Percentiles rank a stretch among this genome's conserved stretches.
Conservation (phyloP, 805 yeast genomes). For the Limtongia smithiae region DNA sequence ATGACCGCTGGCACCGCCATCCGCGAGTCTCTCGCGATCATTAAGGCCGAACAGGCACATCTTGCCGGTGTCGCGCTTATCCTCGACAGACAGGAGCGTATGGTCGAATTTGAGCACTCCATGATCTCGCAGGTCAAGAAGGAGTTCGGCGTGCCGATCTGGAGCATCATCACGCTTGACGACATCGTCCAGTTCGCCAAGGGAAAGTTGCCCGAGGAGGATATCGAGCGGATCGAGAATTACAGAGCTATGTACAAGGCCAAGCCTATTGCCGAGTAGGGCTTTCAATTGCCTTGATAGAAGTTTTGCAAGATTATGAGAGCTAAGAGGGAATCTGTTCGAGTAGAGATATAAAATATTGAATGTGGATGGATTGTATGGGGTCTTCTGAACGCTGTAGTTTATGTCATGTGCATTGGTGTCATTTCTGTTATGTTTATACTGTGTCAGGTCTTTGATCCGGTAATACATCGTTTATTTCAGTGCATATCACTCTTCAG, state of each 20-base stretch:
- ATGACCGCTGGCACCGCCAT: conserved; percentile 99
- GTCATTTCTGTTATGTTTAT: no score
- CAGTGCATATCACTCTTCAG: no score
- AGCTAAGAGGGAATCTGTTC: no score
- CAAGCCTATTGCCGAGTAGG: conserved; percentile 19
- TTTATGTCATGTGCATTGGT: no score
- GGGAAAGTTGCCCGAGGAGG: conserved; percentile 22
- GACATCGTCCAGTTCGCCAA: conserved; percentile 57
- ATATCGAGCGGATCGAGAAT: conserved; percentile 24
- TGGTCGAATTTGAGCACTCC: conserved; percentile 63
- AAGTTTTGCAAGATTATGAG: no score
- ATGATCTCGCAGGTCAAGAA: conserved; percentile 79
- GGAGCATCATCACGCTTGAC: conserved; percentile 69
- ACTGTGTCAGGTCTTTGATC: no score
- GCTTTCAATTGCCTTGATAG: no score
- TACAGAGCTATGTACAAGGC: conserved; percentile 20
- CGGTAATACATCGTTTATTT: no score
- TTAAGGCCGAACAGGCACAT: conserved; percentile 61
- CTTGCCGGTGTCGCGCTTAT: conserved; percentile 87
- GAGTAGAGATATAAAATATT: no score
- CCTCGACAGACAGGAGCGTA: conserved; percentile 86
- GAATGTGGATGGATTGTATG: no score
- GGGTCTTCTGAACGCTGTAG: no score
- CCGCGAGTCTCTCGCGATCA: conserved; percentile 85
- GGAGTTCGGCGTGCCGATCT: conserved; percentile 74